A percentile compares a stretch with the other conserved stretches of the same genome.
Evolutionary conservation across 805 yeast genomes (phyloP).

Genomic region (Komagataella populi): DNA sequence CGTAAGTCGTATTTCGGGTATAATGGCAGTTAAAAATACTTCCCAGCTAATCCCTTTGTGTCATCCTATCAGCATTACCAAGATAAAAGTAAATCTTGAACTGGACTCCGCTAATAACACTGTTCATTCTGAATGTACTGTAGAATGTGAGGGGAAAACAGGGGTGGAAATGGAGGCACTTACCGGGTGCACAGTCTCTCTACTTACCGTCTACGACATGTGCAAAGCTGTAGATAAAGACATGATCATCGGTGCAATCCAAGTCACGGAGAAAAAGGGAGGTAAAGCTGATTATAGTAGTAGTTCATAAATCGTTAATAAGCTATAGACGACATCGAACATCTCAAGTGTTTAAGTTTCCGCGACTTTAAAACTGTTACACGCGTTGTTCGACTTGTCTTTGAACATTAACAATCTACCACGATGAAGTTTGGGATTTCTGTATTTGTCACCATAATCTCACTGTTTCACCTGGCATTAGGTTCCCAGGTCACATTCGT

Average conservation of each 20-base stretch:
- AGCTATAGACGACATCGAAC: neutral
- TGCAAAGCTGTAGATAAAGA: constrained; percentile 41
- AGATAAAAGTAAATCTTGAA: constrained; percentile 20
- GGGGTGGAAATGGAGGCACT: constrained; percentile 50
- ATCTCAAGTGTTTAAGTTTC: neutral
- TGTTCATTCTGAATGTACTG: constrained; percentile 22
- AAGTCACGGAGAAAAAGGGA: constrained; percentile 27
- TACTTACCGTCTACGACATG: constrained; percentile 42
- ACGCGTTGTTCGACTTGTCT: neutral
- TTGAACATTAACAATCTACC: neutral
- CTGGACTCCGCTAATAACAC: constrained; percentile 8
- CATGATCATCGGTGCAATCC: constrained; percentile 25
- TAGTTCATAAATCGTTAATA: neutral
- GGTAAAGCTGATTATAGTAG: constrained; percentile 19
- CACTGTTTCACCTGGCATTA: neutral
- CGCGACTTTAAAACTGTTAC: neutral
- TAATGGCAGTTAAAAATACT: constrained; percentile 36
- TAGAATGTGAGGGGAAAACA: constrained; percentile 33
- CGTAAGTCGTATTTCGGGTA: constrained; percentile 34
- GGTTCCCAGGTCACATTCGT: constrained; percentile 58
- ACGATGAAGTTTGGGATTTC: neutral
- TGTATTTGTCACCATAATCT: neutral
- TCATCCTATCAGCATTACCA: constrained; percentile 31
- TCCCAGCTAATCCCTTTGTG: constrained; percentile 33
- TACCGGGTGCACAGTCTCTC: constrained; percentile 27